Evolutionary conservation across 495 filamentous ascomycete genomes (phyloP).

Genomic region (Podospora tetraspora): DNA sequence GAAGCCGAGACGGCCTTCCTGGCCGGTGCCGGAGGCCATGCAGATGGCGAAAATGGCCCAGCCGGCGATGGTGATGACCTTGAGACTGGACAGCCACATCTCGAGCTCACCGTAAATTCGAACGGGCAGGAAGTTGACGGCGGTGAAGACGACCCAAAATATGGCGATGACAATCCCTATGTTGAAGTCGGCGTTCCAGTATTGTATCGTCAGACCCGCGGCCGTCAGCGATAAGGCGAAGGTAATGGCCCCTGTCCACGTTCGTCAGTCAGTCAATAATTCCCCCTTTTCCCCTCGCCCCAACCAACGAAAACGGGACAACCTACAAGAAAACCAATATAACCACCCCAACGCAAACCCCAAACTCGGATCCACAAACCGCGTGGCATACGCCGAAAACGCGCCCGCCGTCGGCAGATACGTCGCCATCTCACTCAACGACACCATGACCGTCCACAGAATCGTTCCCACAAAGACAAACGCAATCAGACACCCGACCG

Average conservation of each 20-base stretch:
- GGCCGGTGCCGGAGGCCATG: slow-evolving; percentile 61
- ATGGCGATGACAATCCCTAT: slow-evolving; percentile 70
- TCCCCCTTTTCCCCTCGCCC: too few species aligned
- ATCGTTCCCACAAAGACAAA: slow-evolving; percentile 64
- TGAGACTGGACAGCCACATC: slow-evolving; percentile 68
- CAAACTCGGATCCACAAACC: slow-evolving; percentile 66
- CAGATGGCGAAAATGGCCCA: slow-evolving; percentile 62
- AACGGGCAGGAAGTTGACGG: slow-evolving; percentile 63
- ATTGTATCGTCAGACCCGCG: slow-evolving; percentile 68
- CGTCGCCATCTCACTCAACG: slow-evolving; percentile 65
- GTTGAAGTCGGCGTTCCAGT: slow-evolving; percentile 55
- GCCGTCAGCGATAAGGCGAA: slow-evolving; percentile 73
- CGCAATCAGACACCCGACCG: slow-evolving; percentile 61
- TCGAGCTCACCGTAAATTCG: slow-evolving; percentile 67
- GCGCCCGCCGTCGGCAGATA: slow-evolving; percentile 70
- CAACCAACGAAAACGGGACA: background rate
- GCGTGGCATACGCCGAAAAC: slow-evolving; percentile 68
- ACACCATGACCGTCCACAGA: slow-evolving; percentile 56
- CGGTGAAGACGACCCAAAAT: slow-evolving; percentile 64
- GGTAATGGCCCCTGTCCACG: slow-evolving; percentile 46
- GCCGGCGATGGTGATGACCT: slow-evolving; percentile 69
- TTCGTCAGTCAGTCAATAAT: background rate
- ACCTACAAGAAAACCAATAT: slow-evolving; percentile 45
- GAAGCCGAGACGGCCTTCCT: slow-evolving; percentile 64
- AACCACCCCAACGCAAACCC: slow-evolving; percentile 76